A percentile compares a stretch with the other conserved stretches of the same genome.
Conservation (phyloP, 208 protist species). For the Trypanosoma cruzi region DNA sequence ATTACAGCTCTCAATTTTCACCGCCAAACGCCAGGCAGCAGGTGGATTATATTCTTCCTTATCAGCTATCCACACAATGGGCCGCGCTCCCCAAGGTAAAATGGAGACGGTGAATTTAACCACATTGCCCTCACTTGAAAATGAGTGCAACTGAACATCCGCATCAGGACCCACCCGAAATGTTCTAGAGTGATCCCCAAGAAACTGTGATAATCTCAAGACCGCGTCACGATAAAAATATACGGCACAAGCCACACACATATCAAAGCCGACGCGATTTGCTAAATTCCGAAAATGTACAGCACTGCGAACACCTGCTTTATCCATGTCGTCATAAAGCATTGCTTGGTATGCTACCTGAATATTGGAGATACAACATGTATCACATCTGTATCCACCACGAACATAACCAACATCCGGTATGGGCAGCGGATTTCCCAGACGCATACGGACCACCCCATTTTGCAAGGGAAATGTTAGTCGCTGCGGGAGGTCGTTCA, state of each 20-base stretch:
- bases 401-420: slow-evolving; percentile 37
- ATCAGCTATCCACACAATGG: slow-evolving; percentile 52
- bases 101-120: slow-evolving; percentile 33
- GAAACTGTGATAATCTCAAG: slow-evolving; percentile 18
- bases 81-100: slow-evolving; percentile 51
- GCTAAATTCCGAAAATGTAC: slow-evolving; percentile 33
- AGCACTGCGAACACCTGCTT: slow-evolving; percentile 38
- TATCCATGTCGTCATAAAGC: slow-evolving; percentile 49
- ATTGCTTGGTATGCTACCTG: slow-evolving; percentile 54
- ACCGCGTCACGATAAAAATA: slow-evolving; percentile 47
- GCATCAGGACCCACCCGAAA: slow-evolving; percentile 40
- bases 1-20: slow-evolving; percentile 6
- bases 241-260: slow-evolving; percentile 66
- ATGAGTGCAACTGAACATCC: slow-evolving; percentile 32
- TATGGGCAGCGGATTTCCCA: slow-evolving; percentile 57
- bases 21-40: slow-evolving; percentile 17
- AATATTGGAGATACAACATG: slow-evolving; percentile 43
- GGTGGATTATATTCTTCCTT: slow-evolving; percentile 14
- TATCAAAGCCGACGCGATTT: slow-evolving; percentile 55
- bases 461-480: slow-evolving; percentile 50
- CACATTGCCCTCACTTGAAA: slow-evolving; percentile 21
- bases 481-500: slow-evolving; percentile 33
- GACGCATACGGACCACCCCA: slow-evolving; percentile 45
- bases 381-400: slow-evolving; percentile 53
- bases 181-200: slow-evolving; percentile 24